Base-by-base conservation (phyloP, 2,329 filamentous ascomycete genomes). In the Talaromyces sp. region DNA sequence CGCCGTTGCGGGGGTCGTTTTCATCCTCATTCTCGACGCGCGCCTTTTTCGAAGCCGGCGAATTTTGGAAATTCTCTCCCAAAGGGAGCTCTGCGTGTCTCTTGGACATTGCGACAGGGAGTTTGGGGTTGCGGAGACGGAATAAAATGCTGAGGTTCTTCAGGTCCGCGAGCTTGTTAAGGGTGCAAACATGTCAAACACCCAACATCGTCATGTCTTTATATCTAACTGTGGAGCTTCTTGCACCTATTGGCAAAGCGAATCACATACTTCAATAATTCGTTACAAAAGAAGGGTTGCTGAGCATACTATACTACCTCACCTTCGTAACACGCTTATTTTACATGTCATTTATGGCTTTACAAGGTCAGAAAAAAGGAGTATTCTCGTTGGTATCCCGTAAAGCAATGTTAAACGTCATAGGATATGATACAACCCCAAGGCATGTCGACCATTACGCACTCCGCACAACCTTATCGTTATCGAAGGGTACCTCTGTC, bases 401-500 rank as follows among this genome's bases (percentile, higher is more conserved):
- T 68, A 29, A 61, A 70, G 58, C 59, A 61, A 65, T 60, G 60
- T 58, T 63, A 60, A 62, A 65, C 63, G 54, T 60, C 60, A 60
- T 63, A 56, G 56, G 54, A 61, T 65, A 60, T 61, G 62, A 64
- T 62, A 62, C 60, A 61, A 58, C 62, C 55, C 62, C 56, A 39
- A 54, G 52, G 57, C 62, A 61, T 61, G 62, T 61, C 56, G 62
- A 57, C 62, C 59, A 67, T 72, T 74, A 80, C 68, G 77, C 76
- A 70, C 73, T 72, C 51, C 70, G 67, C 52, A 78, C 75, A 57
- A 76, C 70, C 74, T 86, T 86, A 77, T 89, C 87, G 70, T 96
- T 90, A 71, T 93, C 88, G 72, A 91, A 95, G 60, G 90, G 85
- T 66, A 95, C 83, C 66, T 94, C 90, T 64, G 84, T 80, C 57